A percentile compares a stretch with the other conserved stretches of the same genome.
Conservation (phyloP, 2,329 filamentous ascomycete species). For the Aureobasidium namibiae region DNA sequence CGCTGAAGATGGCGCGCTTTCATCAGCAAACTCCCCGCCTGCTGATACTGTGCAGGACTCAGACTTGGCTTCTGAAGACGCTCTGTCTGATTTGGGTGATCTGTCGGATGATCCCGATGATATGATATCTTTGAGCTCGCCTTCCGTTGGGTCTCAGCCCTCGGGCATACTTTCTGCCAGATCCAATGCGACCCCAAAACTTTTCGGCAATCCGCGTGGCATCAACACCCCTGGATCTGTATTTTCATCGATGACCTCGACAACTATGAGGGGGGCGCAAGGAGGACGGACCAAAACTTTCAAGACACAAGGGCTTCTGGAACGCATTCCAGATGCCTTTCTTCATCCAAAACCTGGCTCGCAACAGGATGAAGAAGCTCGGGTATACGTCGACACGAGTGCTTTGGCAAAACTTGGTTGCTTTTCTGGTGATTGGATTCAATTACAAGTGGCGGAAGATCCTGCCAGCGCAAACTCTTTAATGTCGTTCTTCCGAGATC, state of each 20-base stretch:
- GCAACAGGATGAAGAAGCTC: slow-evolving; percentile 79
- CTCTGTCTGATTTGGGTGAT: slow-evolving; percentile 52
- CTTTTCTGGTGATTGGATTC: slow-evolving; percentile 96
- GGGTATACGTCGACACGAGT: slow-evolving; percentile 83
- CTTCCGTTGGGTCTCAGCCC: slow-evolving; percentile 66
- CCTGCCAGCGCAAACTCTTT: slow-evolving; percentile 37
- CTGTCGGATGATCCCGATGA: slow-evolving; percentile 90
- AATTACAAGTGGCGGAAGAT: slow-evolving; percentile 68
- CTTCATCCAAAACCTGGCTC: slow-evolving; percentile 74
- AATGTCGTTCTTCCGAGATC: slow-evolving; percentile 37
- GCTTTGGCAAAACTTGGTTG: slow-evolving; percentile 84
- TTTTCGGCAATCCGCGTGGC: slow-evolving; percentile 63
- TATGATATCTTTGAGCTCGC: slow-evolving; percentile 81
- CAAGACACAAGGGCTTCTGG: slow-evolving; percentile 69
- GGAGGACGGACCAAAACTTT: slow-evolving; percentile 70
- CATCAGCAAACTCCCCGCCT: background rate
- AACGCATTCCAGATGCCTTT: slow-evolving; percentile 63
- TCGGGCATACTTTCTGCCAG: slow-evolving; percentile 73
- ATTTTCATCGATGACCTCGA: slow-evolving; percentile 78
- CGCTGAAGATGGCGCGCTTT: slow-evolving; percentile 56
- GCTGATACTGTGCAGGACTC: slow-evolving; percentile 17
- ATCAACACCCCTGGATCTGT: slow-evolving; percentile 78
- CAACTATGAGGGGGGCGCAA: slow-evolving; percentile 64
- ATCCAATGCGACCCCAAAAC: slow-evolving; percentile 73
- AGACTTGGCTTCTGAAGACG: slow-evolving; percentile 28